Evolutionary conservation across 169 alveolate genomes (phyloP).

Genomic region (Babesia gibsoni): DNA sequence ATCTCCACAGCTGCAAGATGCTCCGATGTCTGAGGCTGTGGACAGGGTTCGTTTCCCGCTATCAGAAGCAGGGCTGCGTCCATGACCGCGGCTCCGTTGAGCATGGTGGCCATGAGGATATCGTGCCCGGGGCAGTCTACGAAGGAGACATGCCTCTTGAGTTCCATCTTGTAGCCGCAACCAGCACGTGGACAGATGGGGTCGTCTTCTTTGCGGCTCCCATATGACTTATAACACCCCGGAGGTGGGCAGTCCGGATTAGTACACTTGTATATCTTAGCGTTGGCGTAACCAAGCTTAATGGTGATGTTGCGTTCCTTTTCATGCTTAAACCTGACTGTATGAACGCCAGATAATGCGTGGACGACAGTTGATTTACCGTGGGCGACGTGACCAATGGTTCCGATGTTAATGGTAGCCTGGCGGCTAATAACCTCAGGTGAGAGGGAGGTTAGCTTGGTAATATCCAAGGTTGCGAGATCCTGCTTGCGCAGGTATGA

Average conservation of each 20-base stretch:
- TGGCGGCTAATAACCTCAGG: conserved; percentile 98
- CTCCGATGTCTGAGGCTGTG: conserved; percentile 99
- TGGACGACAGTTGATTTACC: conserved; percentile 99
- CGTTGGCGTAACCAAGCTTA: conserved; percentile 98
- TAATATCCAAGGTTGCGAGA: conserved; percentile 80
- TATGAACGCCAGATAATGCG: conserved; percentile 96
- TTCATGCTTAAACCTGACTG: conserved; percentile 93
- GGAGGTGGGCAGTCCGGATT: conserved; percentile 96
- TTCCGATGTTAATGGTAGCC: conserved; percentile 97
- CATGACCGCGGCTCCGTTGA: conserved; percentile 99
- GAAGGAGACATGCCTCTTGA: conserved; percentile 93
- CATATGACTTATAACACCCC: conserved; percentile 90
- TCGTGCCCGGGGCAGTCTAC: conserved; percentile 99
- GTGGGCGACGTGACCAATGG: conserved; percentile 99
- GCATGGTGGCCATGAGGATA: conserved; percentile 99
- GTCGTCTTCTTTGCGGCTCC: conserved; percentile 88
- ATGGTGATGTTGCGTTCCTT: conserved; percentile 96
- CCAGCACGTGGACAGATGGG: conserved; percentile 89
- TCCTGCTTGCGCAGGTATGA: conserved; percentile 71
- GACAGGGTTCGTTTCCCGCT: conserved; percentile 95
- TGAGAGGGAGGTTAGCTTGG: conserved; percentile 93
- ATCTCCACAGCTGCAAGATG: conserved; percentile 99
- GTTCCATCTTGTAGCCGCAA: conserved; percentile 83
- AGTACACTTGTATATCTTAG: conserved; percentile 96
- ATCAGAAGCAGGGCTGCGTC: conserved; percentile 97